These are phyloP conservation scores for Thraustotheca clavata DNA, from an alignment of 352 stramenopile species.

Conservation along the genomic window DNA sequence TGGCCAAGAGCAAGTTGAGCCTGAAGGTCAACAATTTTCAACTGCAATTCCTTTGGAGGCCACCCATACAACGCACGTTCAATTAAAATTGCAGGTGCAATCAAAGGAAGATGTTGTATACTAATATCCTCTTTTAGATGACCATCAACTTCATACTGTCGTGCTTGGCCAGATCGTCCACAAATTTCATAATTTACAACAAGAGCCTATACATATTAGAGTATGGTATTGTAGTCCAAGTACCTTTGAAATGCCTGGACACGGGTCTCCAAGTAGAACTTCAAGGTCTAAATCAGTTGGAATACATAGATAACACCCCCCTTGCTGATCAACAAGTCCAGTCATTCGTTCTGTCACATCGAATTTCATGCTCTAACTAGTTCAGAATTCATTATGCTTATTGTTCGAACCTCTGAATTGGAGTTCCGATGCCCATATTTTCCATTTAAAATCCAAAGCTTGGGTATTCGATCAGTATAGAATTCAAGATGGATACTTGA, in stretches of 20 bases:
- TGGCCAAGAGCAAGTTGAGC: neutral
- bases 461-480: neutral
- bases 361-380: neutral
- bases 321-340: neutral
- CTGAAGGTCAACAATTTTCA: constrained; percentile 2
- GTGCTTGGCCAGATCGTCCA: constrained; percentile 11
- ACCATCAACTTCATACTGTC: constrained; percentile 17
- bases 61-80: constrained; percentile 11
- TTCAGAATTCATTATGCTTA: too few relatives aligned
- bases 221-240: neutral
- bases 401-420: neutral
- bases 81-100: neutral
- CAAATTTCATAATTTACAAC: constrained; percentile 15
- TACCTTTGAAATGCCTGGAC: constrained; percentile 1
- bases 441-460: constrained; percentile 12
- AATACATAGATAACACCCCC: neutral
- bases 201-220: neutral
- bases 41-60: constrained; percentile 1
- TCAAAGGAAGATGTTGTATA: constrained; percentile 7
- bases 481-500: neutral
- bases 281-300: neutral
- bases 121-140: constrained; percentile 14
- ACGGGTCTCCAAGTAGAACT: constrained; percentile 9
- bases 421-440: constrained; percentile 8
- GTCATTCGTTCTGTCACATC: constrained; percentile 20